These are phyloP conservation scores for Tylopilus sp. DNA, from an alignment of 768 basidiomycete species.

Conservation along the genomic window DNA sequence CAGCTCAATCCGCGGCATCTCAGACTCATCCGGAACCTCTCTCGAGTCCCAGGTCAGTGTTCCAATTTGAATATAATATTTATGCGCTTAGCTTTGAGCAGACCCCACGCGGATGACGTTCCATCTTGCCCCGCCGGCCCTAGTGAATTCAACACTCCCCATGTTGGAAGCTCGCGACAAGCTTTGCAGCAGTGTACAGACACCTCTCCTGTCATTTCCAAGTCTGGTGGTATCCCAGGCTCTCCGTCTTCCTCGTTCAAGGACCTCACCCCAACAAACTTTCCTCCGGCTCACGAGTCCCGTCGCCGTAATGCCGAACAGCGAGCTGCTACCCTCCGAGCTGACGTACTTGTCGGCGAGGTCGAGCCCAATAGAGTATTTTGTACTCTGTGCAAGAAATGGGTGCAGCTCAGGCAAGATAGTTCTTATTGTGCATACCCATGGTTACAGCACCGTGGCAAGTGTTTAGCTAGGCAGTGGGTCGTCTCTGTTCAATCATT, in stretches of 20 bases:
- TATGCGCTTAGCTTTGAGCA: neutral
- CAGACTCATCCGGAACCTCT: slow-evolving; percentile 19
- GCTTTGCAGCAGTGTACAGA: slow-evolving; percentile 10
- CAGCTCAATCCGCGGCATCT: slow-evolving; percentile 6
- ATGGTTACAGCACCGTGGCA: slow-evolving; percentile 74
- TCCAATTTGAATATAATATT: slow-evolving; percentile 3
- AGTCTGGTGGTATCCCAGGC: slow-evolving; percentile 20
- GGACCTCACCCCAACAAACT: slow-evolving; percentile 56
- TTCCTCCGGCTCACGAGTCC: slow-evolving; percentile 58
- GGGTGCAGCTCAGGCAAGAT: slow-evolving; percentile 81
- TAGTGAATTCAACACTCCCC: slow-evolving; percentile 9
- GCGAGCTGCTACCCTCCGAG: slow-evolving; percentile 65
- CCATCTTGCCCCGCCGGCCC: slow-evolving; percentile 33
- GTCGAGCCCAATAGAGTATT: slow-evolving; percentile 77
- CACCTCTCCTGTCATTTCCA: slow-evolving; percentile 2
- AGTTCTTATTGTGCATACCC: slow-evolving; percentile 79
- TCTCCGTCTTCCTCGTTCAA: slow-evolving; percentile 45
- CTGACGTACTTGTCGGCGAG: slow-evolving; percentile 59
- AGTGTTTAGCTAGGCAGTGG: slow-evolving; percentile 71
- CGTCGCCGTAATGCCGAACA: slow-evolving; percentile 77
- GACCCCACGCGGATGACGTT: slow-evolving; percentile 17
- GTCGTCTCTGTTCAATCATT: slow-evolving; percentile 25
- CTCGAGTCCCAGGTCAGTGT: slow-evolving; percentile 22
- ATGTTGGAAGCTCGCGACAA: slow-evolving; percentile 25
- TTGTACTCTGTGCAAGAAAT: slow-evolving; percentile 72